A percentile compares a stretch with the other conserved stretches of the same genome.
These are phyloP conservation scores for Candida silvatica DNA, from an alignment of 805 yeast species.

Conservation along the genomic window DNA sequence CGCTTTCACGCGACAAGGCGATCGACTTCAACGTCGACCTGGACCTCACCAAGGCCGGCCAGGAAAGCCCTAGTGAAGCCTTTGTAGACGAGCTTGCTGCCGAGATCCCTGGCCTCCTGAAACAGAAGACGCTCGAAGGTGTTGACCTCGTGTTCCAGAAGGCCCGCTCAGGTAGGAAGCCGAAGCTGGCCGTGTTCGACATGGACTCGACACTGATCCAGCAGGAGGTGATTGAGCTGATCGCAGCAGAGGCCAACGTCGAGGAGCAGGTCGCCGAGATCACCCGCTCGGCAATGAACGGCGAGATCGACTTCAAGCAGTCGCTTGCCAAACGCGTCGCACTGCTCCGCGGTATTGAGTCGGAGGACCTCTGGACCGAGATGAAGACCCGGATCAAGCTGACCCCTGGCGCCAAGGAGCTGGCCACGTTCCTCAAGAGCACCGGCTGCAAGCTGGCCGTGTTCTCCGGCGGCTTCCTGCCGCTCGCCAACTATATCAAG, in stretches of 20 bases:
- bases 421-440: constrained; percentile 52
- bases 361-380: constrained; percentile 67
- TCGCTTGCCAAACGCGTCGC: constrained; percentile 69
- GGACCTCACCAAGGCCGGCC: constrained; percentile 10
- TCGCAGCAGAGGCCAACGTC: constrained; percentile 89
- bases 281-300: constrained; percentile 94
- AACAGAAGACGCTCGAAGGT: constrained; percentile 12
- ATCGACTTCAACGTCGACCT: constrained; percentile 27
- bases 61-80: constrained; percentile 3
- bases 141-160: constrained; percentile 38
- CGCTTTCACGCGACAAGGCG: constrained; percentile 28
- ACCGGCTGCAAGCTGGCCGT: constrained; percentile 73
- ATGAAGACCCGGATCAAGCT: constrained; percentile 59
- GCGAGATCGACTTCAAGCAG: constrained; percentile 84
- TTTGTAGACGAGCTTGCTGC: constrained; percentile 11
- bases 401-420: constrained; percentile 81
- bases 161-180: constrained; percentile 24
- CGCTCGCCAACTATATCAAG: constrained; percentile 73
- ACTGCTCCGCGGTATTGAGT: constrained; percentile 75
- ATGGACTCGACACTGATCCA: constrained; percentile 96
- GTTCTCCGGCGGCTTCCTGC: constrained; percentile 90
- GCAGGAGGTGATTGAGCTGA: constrained; percentile 94
- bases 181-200: constrained; percentile 76
- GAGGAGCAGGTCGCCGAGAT: constrained; percentile 81
- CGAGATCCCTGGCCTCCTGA: constrained; percentile 12